Conservation (phyloP, 768 basidiomycete genomes). For the Russula lepida region DNA sequence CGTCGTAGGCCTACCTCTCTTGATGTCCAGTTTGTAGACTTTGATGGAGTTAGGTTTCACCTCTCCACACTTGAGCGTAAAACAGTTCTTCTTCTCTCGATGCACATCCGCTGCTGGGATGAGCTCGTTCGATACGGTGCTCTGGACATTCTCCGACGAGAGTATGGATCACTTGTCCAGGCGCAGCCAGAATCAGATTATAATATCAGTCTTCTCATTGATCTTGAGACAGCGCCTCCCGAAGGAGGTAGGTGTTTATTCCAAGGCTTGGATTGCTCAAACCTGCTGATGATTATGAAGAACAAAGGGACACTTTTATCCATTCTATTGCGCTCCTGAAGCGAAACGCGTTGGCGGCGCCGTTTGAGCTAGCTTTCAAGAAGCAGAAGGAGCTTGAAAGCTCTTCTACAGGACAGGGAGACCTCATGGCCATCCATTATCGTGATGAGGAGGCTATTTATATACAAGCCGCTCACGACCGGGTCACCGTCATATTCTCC, state of each 20-base stretch:
- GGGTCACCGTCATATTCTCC: constrained; percentile 96
- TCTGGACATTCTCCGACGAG: constrained; percentile 62
- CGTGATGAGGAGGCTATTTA: constrained; percentile 97
- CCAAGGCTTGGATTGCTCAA: background rate
- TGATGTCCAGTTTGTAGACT: constrained; percentile 97
- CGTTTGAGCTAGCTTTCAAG: constrained; percentile 83
- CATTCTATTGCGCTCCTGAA: constrained; percentile 79
- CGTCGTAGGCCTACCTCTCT: constrained; percentile 70
- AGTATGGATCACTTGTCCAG: constrained; percentile 70
- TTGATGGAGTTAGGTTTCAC: constrained; percentile 93
- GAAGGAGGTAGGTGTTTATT: constrained; percentile 55
- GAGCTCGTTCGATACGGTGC: constrained; percentile 88
- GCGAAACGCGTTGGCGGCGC: constrained; percentile 89
- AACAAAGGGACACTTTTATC: constrained; percentile 71
- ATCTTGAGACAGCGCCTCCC: constrained; percentile 78
- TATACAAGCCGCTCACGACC: constrained; percentile 85
- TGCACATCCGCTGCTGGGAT: constrained; percentile 96
- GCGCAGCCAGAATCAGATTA: constrained; percentile 77
- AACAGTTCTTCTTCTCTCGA: constrained; percentile 76
- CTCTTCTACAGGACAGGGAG: constrained; percentile 57
- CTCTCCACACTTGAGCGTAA: constrained; percentile 83
- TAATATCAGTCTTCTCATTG: constrained; percentile 78
- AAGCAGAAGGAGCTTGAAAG: constrained; percentile 78
- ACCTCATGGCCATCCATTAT: constrained; percentile 90
- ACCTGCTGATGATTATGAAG: constrained; percentile 34